Base-by-base conservation (phyloP, 2,329 filamentous ascomycete genomes). In the Huntiella abstrusa region DNA sequence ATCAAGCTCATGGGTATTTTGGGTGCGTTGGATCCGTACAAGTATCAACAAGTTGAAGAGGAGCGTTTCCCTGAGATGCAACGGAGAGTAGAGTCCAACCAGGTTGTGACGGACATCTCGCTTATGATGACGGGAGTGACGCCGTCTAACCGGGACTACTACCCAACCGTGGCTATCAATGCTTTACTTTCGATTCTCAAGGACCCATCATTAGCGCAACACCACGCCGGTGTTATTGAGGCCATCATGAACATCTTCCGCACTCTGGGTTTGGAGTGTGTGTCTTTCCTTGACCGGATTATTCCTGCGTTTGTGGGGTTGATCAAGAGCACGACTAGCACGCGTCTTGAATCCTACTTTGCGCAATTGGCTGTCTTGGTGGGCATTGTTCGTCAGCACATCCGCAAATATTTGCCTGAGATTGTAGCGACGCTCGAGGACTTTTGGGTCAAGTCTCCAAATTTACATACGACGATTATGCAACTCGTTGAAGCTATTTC, bases 171-270 rank as follows among this genome's bases (percentile, higher is more conserved):
- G 13, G 91, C 95, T 41, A 95, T 98, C 58, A 94, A 94, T 56
- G 92, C 91, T 1, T 71, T 98, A 8, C 77, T 98, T 56, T 80
- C 86, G 48, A 87, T 98, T 53, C 65, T 98, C 33, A 92, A 88
- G 56, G 91, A 98, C 54, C 77, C 79, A 19, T 96, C 91, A 0
- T 68, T 98, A 4, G 75, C 80, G 10, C 83, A 92, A 56, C 88
- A 94, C 55, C 92, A 98, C 56, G 88, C 86, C 3, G 77, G 81
- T 8, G 88, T 96, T 11, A 91, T 98, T 44, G 91, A 96, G 59
- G 91, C 91, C 4, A 92, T 98, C 55, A 96, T 98, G 78, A 94
- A 85, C 54, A 98, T 98, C 49, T 98, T 98, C 64, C 83, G 91
- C 54, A 98, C 92, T 0, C 71, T 98, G 51, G 91, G 91, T 2